phyloP scores from a whole-genome alignment of 2,329 filamentous ascomycete genomes.

The Arthrobotrys sinensis region DNA sequence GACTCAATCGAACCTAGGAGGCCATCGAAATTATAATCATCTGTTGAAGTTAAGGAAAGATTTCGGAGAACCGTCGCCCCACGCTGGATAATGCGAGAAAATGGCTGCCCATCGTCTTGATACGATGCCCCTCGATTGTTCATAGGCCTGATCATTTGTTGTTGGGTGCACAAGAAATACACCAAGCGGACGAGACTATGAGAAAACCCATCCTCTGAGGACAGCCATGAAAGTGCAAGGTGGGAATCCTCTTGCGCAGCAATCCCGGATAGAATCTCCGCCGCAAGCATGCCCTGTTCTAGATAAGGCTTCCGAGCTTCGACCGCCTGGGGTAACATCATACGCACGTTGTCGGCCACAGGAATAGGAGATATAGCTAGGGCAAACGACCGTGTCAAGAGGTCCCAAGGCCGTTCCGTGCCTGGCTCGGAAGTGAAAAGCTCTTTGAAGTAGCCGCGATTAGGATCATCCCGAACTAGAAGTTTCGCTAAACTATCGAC shows the following conservation, averaged over 20 bases:
- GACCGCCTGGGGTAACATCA: slow-evolving; percentile 75
- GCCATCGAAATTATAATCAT: slow-evolving; percentile 37
- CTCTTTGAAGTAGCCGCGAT: slow-evolving; percentile 84
- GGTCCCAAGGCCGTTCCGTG: slow-evolving; percentile 78
- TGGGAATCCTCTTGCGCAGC: slow-evolving; percentile 79
- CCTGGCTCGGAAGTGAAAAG: slow-evolving; percentile 83
- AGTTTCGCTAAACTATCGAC: slow-evolving; percentile 93
- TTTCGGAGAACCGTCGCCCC: slow-evolving; percentile 78
- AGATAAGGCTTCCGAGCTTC: slow-evolving; percentile 89
- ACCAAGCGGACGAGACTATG: slow-evolving; percentile 83
- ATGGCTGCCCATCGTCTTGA: slow-evolving; percentile 64
- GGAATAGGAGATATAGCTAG: slow-evolving; percentile 89
- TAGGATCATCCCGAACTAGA: slow-evolving; percentile 92
- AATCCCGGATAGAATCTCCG: slow-evolving; percentile 86
- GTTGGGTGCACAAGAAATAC: slow-evolving; percentile 77
- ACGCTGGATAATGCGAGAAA: slow-evolving; percentile 75
- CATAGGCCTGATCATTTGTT: slow-evolving; percentile 70
- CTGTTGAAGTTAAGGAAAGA: slow-evolving; percentile 76
- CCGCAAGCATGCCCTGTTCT: slow-evolving; percentile 91
- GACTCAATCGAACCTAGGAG: slow-evolving; percentile 71
- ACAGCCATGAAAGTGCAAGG: slow-evolving; percentile 84
- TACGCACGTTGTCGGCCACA: slow-evolving; percentile 70
- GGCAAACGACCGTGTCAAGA: slow-evolving; percentile 88
- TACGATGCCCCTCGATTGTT: slow-evolving; percentile 65
- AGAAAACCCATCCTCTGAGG: slow-evolving; percentile 86